phyloP scores from a whole-genome alignment of 2,329 filamentous ascomycete genomes.

The Colletotrichum liriopes region DNA sequence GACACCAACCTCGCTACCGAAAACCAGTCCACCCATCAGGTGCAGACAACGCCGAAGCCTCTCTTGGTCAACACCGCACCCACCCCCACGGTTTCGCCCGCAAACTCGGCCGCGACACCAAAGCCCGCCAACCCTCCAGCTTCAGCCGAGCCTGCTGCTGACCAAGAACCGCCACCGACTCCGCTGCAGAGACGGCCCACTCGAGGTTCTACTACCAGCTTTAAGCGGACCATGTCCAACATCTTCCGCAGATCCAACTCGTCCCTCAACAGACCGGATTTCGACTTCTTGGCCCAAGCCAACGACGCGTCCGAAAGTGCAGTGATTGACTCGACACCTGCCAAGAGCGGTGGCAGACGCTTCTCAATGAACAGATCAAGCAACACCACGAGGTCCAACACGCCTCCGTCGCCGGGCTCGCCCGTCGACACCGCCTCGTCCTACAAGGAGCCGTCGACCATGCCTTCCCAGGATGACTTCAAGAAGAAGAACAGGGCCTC shows the following conservation, averaged over 20 bases:
- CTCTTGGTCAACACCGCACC: conserved; percentile 35
- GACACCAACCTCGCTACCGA: conserved; percentile 50
- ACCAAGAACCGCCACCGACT: conserved; percentile 48
- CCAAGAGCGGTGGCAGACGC: conserved; percentile 34
- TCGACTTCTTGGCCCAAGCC: conserved; percentile 44
- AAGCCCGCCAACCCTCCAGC: conserved; percentile 27
- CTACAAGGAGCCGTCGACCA: conserved; percentile 48
- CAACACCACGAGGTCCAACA: conserved; percentile 63
- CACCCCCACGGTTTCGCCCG: conserved; percentile 28
- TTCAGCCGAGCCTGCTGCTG: conserved; percentile 38
- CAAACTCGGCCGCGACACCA: conserved; percentile 23
- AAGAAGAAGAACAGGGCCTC: conserved; percentile 66
- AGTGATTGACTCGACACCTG: conserved; percentile 34
- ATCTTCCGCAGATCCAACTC: conserved; percentile 64
- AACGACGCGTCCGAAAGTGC: conserved; percentile 46
- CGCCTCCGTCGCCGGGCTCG: conserved; percentile 66
- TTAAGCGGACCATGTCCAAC: conserved; percentile 66
- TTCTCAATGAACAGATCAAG: conserved; percentile 65
- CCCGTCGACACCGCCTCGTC: conserved; percentile 59
- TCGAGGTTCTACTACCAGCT: conserved; percentile 60
- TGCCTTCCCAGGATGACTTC: conserved; percentile 63
- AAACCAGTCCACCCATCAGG: conserved; percentile 41
- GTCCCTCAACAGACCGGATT: conserved; percentile 48
- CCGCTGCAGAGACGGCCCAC: conserved; percentile 59
- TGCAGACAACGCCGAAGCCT: conserved; percentile 35